These are phyloP conservation scores for Saposhnikovia divaricata DNA, from an alignment of 129 eudicot species.

Conservation along the genomic window DNA sequence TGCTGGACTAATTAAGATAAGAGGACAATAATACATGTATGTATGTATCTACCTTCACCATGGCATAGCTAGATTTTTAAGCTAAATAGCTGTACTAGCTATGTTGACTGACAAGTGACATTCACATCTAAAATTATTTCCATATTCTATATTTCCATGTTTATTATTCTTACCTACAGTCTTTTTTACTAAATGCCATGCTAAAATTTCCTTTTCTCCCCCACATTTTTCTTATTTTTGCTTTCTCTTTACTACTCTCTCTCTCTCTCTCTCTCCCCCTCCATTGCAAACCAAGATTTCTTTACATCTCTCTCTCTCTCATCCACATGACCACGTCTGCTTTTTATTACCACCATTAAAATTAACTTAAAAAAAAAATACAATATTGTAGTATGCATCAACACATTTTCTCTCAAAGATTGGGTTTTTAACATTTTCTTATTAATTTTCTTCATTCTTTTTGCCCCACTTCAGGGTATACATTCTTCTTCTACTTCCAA, in stretches of 20 bases:
- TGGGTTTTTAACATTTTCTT: conserved; percentile 13
- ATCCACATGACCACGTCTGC: not conserved
- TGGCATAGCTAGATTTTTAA: not conserved
- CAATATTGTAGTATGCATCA: not conserved
- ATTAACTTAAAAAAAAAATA: not conserved
- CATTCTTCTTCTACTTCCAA: conserved; percentile 36
- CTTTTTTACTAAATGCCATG: no score
- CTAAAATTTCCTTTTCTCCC: not conserved
- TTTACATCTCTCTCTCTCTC: not conserved
- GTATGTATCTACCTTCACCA: not conserved
- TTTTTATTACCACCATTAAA: not conserved
- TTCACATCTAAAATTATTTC: no score
- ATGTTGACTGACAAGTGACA: not conserved
- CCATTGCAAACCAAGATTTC: conserved; percentile 12
- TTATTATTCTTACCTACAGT: not conserved
- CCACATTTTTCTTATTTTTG: not conserved
- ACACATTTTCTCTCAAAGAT: conserved; percentile 16
- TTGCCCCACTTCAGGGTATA: conserved; percentile 23
- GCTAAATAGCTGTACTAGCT: not conserved
- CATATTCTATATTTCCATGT: not conserved
- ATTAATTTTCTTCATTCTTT: conserved; percentile 13
- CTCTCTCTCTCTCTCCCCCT: not conserved
- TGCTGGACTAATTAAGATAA: not conserved
- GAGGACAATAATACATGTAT: not conserved
- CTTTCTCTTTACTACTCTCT: not conserved